Conservation (phyloP, 345 rosid species). For the Euphorbia peplus region DNA sequence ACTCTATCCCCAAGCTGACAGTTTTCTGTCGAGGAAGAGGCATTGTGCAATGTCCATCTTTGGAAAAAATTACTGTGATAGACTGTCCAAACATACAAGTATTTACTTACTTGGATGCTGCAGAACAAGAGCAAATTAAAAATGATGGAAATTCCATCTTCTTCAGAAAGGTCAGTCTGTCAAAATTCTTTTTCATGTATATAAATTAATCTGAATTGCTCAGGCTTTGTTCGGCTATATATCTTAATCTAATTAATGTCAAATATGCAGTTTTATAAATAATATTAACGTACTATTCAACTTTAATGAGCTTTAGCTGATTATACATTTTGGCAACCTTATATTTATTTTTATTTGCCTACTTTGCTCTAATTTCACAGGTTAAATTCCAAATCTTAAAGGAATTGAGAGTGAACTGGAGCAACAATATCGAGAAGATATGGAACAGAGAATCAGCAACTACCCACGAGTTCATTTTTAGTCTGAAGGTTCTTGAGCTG, state of each 20-base stretch:
- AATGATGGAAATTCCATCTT: neutral
- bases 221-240: too few species aligned
- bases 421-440: neutral
- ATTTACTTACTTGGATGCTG: neutral
- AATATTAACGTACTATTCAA: too few species aligned
- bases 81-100: neutral
- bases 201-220: neutral
- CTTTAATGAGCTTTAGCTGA: too few species aligned
- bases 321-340: too few species aligned
- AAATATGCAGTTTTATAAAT: too few species aligned
- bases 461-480: neutral
- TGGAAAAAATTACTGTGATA: neutral
- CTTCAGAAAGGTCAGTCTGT: neutral
- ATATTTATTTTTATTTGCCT: neutral
- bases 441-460: neutral
- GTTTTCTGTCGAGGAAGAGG: neutral
- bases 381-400: neutral
- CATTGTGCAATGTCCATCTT: constrained; percentile 3
- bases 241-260: too few species aligned
- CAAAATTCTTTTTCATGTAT: neutral
- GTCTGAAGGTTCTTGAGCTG: neutral
- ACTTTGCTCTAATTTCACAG: neutral
- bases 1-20: neutral
- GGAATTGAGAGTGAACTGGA: neutral
- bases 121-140: neutral